These are phyloP conservation scores for Camptophora hylomeconis DNA, from an alignment of 2,329 filamentous ascomycete species.

Conservation along the genomic window DNA sequence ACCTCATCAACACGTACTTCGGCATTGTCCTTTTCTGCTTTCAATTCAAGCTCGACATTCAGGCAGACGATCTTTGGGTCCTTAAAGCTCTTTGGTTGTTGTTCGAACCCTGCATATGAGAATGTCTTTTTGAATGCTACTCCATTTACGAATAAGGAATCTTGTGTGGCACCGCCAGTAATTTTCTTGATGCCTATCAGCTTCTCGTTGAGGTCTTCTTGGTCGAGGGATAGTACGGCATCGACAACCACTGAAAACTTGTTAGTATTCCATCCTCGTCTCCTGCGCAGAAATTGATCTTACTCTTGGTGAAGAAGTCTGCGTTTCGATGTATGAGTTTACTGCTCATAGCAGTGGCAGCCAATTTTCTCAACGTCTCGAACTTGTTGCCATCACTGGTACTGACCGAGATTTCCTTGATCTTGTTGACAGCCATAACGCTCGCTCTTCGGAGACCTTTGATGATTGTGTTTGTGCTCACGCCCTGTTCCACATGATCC, in stretches of 20 bases:
- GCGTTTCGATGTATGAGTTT: slow-evolving; percentile 98
- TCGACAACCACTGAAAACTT: slow-evolving; percentile 77
- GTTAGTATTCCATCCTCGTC: slow-evolving; percentile 14
- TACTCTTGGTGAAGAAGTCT: slow-evolving; percentile 94
- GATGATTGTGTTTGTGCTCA: slow-evolving; percentile 94
- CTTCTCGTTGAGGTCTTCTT: slow-evolving; percentile 94
- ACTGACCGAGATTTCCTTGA: slow-evolving; percentile 90
- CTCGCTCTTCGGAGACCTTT: slow-evolving; percentile 86
- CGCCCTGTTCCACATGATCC: slow-evolving; percentile 89
- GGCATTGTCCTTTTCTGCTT: slow-evolving; percentile 98
- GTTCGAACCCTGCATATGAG: slow-evolving; percentile 96
- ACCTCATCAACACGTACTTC: slow-evolving; percentile 97
- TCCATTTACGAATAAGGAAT: slow-evolving; percentile 92
- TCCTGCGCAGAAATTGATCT: slow-evolving; percentile 18
- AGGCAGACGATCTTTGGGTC: slow-evolving; percentile 94
- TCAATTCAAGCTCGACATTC: slow-evolving; percentile 95
- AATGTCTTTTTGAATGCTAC: slow-evolving; percentile 99
- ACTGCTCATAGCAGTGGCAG: slow-evolving; percentile 95
- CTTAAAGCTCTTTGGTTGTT: slow-evolving; percentile 91
- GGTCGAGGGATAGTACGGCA: slow-evolving; percentile 85
- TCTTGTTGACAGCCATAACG: slow-evolving; percentile 90
- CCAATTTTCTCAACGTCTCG: slow-evolving; percentile 79
- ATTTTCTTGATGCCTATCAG: slow-evolving; percentile 98
- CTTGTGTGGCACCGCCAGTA: slow-evolving; percentile 86
- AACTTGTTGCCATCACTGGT: slow-evolving; percentile 71